Conservation (phyloP, 2,329 filamentous ascomycete genomes). For the Cytospora leucostoma region DNA sequence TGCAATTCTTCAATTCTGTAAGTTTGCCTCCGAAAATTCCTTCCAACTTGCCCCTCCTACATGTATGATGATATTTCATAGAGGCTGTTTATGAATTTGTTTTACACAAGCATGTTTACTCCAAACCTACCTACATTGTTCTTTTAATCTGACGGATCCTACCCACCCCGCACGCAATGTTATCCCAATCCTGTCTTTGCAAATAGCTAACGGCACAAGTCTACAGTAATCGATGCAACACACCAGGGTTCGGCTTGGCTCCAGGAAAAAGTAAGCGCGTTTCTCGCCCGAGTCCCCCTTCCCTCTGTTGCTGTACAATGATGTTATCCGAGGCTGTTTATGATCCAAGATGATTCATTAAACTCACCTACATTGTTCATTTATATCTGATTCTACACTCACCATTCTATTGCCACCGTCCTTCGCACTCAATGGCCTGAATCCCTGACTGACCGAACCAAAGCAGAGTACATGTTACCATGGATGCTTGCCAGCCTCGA, state of each 20-base stretch:
- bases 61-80: slow-evolving; percentile 38
- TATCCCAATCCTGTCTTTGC: slow-evolving; percentile 27
- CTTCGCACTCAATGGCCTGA: no score
- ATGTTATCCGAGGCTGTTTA: slow-evolving; percentile 52
- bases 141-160: slow-evolving; percentile 17
- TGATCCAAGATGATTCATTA: slow-evolving; percentile 45
- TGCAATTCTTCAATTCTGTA: slow-evolving; percentile 1
- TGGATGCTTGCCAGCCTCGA: neutral
- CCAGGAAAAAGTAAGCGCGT: neutral
- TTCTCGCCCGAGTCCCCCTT: neutral
- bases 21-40: neutral
- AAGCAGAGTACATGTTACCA: neutral
- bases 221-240: neutral
- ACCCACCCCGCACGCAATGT: slow-evolving; percentile 24
- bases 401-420: no score
- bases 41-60: neutral
- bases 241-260: no score
- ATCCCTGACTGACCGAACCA: neutral
- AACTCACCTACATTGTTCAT: slow-evolving; percentile 35
- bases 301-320: slow-evolving; percentile 33
- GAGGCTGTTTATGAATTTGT: slow-evolving; percentile 44
- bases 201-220: slow-evolving; percentile 4
- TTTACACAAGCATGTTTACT: slow-evolving; percentile 38
- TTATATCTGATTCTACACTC: slow-evolving; percentile 31
- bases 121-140: slow-evolving; percentile 24